Conservation (phyloP, 169 alveolate species). For the Plasmodium ovale region DNA sequence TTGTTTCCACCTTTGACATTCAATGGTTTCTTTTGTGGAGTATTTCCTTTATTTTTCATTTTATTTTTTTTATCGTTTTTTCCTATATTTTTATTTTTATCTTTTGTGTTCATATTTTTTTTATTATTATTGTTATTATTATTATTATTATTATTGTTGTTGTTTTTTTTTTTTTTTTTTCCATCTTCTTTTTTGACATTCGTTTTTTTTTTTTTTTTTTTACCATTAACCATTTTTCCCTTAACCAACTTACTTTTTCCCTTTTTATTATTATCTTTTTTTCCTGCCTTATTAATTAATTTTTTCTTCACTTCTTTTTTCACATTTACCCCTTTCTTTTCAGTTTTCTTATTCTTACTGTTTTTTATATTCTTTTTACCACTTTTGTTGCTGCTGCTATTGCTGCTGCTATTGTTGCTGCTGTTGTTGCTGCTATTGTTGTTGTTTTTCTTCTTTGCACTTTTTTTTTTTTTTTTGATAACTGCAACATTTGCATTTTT, state of each 20-base stretch:
- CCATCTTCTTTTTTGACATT: slow-evolving; percentile 13
- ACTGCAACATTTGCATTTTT: not conserved
- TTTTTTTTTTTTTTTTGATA: not conserved
- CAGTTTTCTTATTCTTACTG: slow-evolving; percentile 15
- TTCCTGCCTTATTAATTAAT: slow-evolving; percentile 1
- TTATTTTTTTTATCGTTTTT: slow-evolving; percentile 11
- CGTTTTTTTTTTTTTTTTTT: slow-evolving; percentile 20
- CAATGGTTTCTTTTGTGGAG: slow-evolving; percentile 4
- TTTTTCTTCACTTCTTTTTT: slow-evolving; percentile 38
- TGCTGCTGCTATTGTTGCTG: not conserved
- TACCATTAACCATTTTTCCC: slow-evolving; percentile 1
- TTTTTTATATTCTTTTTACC: no score
- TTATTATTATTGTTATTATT: slow-evolving; percentile 24
- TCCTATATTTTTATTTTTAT: slow-evolving; percentile 6
- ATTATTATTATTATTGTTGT: not conserved
- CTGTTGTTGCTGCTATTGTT: not conserved
- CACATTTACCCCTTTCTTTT: slow-evolving; percentile 9
- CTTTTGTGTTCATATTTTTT: slow-evolving; percentile 9
- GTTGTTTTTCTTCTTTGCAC: not conserved
- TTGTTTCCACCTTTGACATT: slow-evolving; percentile 7
- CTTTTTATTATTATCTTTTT: slow-evolving; percentile 18
- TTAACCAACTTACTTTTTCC: not conserved
- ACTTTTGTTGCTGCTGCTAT: no score
- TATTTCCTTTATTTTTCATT: not conserved
- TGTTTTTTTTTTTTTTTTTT: slow-evolving; percentile 3